These are phyloP conservation scores for Dysphania ambrosioides DNA, from an alignment of 148 eudicot genomes.

Conservation along the genomic window DNA sequence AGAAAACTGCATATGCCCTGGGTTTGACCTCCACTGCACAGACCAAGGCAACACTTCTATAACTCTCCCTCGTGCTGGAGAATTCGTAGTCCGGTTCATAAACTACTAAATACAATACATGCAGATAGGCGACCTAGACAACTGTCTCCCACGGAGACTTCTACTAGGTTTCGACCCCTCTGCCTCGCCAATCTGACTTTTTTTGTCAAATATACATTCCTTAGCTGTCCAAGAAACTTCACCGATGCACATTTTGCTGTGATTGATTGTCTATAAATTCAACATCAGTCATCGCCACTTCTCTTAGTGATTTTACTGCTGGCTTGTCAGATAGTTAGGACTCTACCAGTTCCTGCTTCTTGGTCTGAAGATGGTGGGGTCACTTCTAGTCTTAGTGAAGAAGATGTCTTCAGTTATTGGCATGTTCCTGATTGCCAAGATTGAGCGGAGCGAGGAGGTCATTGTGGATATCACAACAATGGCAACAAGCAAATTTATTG, in stretches of 20 bases:
- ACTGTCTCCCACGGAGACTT: constrained; percentile 51
- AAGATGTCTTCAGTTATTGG: constrained; percentile 60
- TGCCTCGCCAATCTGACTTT: constrained; percentile 34
- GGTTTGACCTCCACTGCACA: constrained; percentile 50
- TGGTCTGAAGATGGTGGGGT: constrained; percentile 24
- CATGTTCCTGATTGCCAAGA: constrained; percentile 46
- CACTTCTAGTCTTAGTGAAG: constrained; percentile 29
- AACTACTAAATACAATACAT: constrained; percentile 44
- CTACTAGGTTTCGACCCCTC: constrained; percentile 42
- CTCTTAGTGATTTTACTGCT: constrained; percentile 26
- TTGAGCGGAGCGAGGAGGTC: constrained; percentile 51
- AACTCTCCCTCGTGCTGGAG: constrained; percentile 49
- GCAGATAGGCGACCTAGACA: constrained; percentile 44
- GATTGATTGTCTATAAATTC: constrained; percentile 64
- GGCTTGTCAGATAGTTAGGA: constrained; percentile 32
- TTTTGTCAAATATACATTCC: constrained; percentile 42
- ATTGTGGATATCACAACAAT: constrained; percentile 42
- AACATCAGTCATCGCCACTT: constrained; percentile 47
- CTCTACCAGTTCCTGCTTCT: constrained; percentile 38
- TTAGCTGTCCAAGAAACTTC: constrained; percentile 43
- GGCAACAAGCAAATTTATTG: constrained; percentile 27
- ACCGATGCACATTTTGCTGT: constrained; percentile 21
- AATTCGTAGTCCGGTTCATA: constrained; percentile 47
- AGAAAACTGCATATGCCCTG: constrained; percentile 50
- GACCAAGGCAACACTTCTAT: constrained; percentile 30